Conservation (phyloP, 2,329 filamentous ascomycete genomes). For the Venturia nashicola region DNA sequence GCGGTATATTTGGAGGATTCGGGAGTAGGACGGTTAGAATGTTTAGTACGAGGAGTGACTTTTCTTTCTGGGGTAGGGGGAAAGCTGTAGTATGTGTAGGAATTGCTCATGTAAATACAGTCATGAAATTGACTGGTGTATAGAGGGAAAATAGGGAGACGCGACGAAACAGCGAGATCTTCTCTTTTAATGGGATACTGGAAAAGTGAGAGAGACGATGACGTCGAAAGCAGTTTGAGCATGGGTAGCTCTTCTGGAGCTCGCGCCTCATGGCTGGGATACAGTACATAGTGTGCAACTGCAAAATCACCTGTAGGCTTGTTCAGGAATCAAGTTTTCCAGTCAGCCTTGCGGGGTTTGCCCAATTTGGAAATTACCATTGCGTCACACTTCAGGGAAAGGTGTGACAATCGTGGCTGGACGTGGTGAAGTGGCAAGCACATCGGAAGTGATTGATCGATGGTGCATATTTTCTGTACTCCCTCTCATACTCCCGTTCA, state of each 20-base stretch:
- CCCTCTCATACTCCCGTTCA: not conserved
- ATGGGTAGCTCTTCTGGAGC: constrained; percentile 1
- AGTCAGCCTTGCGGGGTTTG: not conserved
- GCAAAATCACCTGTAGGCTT: not conserved
- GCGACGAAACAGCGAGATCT: not conserved
- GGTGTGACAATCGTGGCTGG: constrained; percentile 2
- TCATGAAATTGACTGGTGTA: constrained; percentile 1
- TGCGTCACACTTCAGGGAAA: constrained; percentile 2
- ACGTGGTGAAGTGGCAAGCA: not conserved
- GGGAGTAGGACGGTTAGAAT: not conserved
- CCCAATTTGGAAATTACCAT: not conserved
- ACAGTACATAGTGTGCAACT: not conserved
- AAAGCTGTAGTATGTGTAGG: constrained; percentile 11
- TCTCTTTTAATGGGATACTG: constrained; percentile 4
- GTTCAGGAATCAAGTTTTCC: constrained; percentile 5
- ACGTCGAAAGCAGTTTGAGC: not conserved
- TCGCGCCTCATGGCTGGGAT: constrained; percentile 4
- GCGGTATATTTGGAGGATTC: not conserved
- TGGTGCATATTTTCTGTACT: not conserved
- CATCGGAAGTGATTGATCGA: not conserved
- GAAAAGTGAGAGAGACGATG: not conserved
- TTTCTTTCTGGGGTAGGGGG: constrained; percentile 11
- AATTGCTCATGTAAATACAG: constrained; percentile 11
- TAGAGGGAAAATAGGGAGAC: not conserved
- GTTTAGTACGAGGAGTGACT: not conserved